Conservation (phyloP, 2,329 filamentous ascomycete species). For the Ophiosphaerella korrae region DNA sequence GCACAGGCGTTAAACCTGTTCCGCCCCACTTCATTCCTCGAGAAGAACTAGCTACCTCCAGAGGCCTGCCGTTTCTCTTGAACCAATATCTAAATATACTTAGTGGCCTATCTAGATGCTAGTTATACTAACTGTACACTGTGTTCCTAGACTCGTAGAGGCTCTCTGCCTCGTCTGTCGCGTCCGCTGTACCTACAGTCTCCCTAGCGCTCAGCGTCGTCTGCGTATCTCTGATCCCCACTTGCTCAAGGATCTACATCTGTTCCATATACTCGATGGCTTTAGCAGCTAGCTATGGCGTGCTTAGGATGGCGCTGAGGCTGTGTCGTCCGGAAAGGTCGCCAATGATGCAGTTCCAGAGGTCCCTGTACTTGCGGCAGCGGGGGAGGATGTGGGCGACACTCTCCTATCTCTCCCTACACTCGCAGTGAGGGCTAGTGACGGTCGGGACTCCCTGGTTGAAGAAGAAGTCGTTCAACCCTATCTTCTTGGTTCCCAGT, state of each 20-base stretch:
- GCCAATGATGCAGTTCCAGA: slow-evolving; percentile 17
- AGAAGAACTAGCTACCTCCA: too few species aligned
- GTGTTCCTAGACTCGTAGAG: too few species aligned
- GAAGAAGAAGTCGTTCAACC: slow-evolving; percentile 22
- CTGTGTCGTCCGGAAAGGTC: slow-evolving; percentile 17
- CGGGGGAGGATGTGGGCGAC: slow-evolving; percentile 17
- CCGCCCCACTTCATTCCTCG: too few species aligned
- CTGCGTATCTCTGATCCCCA: too few species aligned
- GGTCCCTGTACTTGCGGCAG: slow-evolving; percentile 15
- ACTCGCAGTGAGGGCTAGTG: slow-evolving; percentile 14
- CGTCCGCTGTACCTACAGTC: too few species aligned
- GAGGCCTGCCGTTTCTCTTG: too few species aligned
- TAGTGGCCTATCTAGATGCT: too few species aligned
- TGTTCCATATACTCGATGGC: slow-evolving; percentile 22
- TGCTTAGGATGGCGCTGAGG: slow-evolving; percentile 16
- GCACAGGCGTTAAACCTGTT: too few species aligned
- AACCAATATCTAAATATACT: too few species aligned
- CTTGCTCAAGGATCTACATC: slow-evolving; percentile 26
- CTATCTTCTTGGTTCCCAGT: slow-evolving; percentile 20
- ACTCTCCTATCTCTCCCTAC: slow-evolving; percentile 19
- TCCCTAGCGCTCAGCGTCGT: too few species aligned
- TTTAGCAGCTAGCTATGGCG: slow-evolving; percentile 19
- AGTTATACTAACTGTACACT: too few species aligned
- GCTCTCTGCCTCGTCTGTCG: too few species aligned
- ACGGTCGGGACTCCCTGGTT: slow-evolving; percentile 12